phyloP scores from a whole-genome alignment of 768 basidiomycete species.

The Rubroboletus pulcherrimus region DNA sequence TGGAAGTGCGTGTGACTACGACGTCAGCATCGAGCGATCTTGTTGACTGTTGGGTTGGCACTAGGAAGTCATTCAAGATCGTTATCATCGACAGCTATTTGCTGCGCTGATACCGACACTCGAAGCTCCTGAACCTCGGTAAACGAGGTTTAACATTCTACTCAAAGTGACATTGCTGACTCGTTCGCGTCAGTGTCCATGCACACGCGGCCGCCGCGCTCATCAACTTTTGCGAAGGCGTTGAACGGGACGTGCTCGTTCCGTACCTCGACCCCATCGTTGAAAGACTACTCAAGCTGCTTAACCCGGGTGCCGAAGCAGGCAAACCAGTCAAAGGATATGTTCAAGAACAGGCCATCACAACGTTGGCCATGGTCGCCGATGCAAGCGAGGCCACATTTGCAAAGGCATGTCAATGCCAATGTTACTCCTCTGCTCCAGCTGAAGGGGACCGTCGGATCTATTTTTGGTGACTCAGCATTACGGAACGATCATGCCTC shows the following conservation, averaged over 20 bases:
- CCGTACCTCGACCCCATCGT: slow-evolving; percentile 82
- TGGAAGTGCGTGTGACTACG: slow-evolving; percentile 52
- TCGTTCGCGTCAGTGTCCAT: slow-evolving; percentile 55
- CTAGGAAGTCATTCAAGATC: slow-evolving; percentile 72
- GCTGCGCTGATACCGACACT: slow-evolving; percentile 67
- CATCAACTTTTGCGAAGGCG: slow-evolving; percentile 90
- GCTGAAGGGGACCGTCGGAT: neutral
- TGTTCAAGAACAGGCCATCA: slow-evolving; percentile 86
- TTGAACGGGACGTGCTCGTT: slow-evolving; percentile 64
- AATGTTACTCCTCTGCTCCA: too few relatives aligned
- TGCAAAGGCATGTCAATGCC: slow-evolving; percentile 47
- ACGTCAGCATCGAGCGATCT: neutral
- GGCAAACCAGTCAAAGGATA: slow-evolving; percentile 47
- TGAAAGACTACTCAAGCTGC: slow-evolving; percentile 52
- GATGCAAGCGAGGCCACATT: slow-evolving; percentile 80
- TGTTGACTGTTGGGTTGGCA: neutral
- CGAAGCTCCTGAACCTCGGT: slow-evolving; percentile 74
- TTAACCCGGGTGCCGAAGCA: slow-evolving; percentile 49
- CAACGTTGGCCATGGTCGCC: slow-evolving; percentile 85
- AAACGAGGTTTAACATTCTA: slow-evolving; percentile 6
- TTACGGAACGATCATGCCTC: slow-evolving; percentile 76
- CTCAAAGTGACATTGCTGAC: neutral
- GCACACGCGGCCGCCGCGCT: slow-evolving; percentile 84
- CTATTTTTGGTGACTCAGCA: slow-evolving; percentile 40
- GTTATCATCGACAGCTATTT: slow-evolving; percentile 66